Conservation (phyloP, 73 alveolate genomes). For the Durusdinium trenchii region DNA sequence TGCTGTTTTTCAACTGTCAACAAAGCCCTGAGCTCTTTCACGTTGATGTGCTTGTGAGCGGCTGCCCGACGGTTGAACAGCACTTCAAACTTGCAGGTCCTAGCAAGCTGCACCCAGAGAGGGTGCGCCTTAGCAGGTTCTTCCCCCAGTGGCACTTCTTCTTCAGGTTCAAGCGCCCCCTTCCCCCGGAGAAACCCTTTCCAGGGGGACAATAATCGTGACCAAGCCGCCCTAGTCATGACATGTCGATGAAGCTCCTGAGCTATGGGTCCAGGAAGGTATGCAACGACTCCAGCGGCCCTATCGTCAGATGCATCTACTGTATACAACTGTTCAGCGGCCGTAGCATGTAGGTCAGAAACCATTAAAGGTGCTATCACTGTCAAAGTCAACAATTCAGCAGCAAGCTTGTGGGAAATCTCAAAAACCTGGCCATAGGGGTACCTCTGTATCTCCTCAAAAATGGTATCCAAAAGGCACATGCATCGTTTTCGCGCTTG, state of each 20-base stretch:
- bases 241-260: neutral
- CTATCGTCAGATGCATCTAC: neutral
- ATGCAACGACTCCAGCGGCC: neutral
- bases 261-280: neutral
- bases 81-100: neutral
- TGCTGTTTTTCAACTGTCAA: neutral
- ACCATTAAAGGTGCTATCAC: neutral
- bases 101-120: neutral
- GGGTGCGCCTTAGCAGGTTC: neutral
- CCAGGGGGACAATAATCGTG: neutral
- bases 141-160: neutral
- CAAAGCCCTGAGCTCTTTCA: neutral
- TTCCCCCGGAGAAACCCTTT: neutral
- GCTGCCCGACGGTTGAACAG: neutral
- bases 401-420: neutral
- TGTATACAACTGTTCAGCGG: neutral
- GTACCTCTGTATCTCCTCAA: neutral
- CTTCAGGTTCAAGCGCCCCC: neutral
- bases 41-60: neutral
- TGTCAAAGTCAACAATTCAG: neutral
- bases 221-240: neutral
- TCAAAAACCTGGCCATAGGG: neutral
- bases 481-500: neutral
- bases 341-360: neutral
- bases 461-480: conserved; percentile 47